These are phyloP conservation scores for Calophaca sinica DNA, from an alignment of 306 rosid genomes.

Conservation along the genomic window DNA sequence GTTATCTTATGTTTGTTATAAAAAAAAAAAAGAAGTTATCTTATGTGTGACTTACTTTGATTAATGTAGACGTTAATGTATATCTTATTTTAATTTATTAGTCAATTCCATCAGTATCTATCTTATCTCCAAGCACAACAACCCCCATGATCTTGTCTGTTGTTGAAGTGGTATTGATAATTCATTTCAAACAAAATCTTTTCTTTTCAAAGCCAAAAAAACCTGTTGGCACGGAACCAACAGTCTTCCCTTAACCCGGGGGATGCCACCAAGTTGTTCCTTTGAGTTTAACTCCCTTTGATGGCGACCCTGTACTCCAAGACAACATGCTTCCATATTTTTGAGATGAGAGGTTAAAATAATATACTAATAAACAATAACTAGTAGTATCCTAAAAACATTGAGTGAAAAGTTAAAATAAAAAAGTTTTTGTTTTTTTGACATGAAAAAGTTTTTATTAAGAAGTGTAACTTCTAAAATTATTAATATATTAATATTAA, in stretches of 20 bases:
- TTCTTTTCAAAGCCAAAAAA: conserved; percentile 41
- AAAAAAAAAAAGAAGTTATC: too few species aligned
- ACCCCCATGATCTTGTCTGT: conserved; percentile 56
- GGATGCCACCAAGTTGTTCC: conserved; percentile 32
- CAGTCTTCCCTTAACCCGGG: conserved; percentile 48
- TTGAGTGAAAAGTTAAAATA: too few species aligned
- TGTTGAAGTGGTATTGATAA: conserved; percentile 47
- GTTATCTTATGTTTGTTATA: too few species aligned
- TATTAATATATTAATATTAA: too few species aligned
- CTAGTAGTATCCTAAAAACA: too few species aligned
- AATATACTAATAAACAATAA: too few species aligned
- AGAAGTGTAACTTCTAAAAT: too few species aligned
- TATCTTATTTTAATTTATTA: background rate
- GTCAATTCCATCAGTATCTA: conserved; percentile 60
- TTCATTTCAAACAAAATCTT: conserved; percentile 30
- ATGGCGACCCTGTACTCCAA: conserved; percentile 11
- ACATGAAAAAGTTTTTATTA: too few species aligned
- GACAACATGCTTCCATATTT: background rate
- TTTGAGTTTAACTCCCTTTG: conserved; percentile 20
- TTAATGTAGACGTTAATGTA: conserved; percentile 20
- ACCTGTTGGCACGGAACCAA: conserved; percentile 58
- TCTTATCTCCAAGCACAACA: conserved; percentile 54
- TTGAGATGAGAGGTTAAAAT: background rate
- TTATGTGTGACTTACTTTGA: background rate
- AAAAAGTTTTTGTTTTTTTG: too few species aligned